Base-by-base conservation (phyloP, 441 rosid species). In the Croton setiger region DNA sequence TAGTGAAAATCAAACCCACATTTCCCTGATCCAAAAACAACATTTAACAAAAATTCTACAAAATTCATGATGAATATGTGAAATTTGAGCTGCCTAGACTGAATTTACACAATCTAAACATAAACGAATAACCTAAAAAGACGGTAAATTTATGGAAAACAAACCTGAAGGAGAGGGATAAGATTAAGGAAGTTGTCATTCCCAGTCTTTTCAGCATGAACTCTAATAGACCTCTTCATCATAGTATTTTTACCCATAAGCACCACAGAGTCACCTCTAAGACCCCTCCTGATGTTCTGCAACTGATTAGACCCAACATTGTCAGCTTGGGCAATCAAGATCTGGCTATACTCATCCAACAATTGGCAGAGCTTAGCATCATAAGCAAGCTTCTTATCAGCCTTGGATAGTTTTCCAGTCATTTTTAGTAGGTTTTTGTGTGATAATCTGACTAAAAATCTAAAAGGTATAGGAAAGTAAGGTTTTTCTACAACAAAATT, bases 241-340 rank as follows among this genome's bases (percentile, higher is more conserved):
- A 95, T 95, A 0, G 99, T 95, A 68, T 95, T 95, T 76, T 95
- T 95, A 6, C 98, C 99, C 98, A 94, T 94, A 0, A 94, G 84
- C 21, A 94, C 89, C 7, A 92, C 58, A 0, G 99, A 92, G 75
- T 92, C 94, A 1, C 98, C 94, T 6, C 99, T 82, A 12, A 94
- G 80, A 44, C 99, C 98, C 61, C 9, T 81, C 64, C 99, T 68
- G 35, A 94, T 94, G 76, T 76, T 90, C 88, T 92, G 98, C 49
- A 94, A 85, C 89, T 94, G 99, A 58, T 81, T 92, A 5, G 99
- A 94, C 5, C 99, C 98, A 5, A 94, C 98, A 65, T 94, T 94
- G 59, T 94, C 98, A n/a, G 98, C 97, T 0, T 91, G 91, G 14
- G 60, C 98, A 7, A 94, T 33, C 65, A 94, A 76, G 77, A 88